Percentiles rank a stretch among this genome's conserved stretches.
phyloP scores from a whole-genome alignment of 257 asterid genomes.

The Eucommia ulmoides region DNA sequence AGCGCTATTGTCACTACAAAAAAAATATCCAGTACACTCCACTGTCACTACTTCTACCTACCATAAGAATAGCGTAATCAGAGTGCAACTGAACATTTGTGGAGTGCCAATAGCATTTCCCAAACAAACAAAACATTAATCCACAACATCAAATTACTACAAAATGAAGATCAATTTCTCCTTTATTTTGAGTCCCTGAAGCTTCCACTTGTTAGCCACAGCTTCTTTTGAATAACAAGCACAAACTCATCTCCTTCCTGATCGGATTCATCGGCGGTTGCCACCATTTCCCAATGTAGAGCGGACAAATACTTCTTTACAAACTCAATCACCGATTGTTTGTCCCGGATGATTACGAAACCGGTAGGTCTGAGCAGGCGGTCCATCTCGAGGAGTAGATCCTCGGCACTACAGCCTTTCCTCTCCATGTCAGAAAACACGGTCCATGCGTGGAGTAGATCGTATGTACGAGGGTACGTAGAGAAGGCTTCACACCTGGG shows the following conservation, averaged over 20 bases:
- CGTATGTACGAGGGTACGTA: constrained; percentile 91
- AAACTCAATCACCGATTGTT: constrained; percentile 61
- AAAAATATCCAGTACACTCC: no score
- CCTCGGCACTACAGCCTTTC: constrained; percentile 95
- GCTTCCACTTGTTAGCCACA: constrained; percentile 87
- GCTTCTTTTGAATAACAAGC: constrained; percentile 61
- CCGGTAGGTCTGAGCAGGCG: constrained; percentile 93
- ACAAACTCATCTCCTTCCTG: constrained; percentile 59
- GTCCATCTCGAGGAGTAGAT: constrained; percentile 78
- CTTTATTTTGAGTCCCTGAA: constrained; percentile 56
- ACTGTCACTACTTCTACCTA: no score
- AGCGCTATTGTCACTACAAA: no score
- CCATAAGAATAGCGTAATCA: no score
- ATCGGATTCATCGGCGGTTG: constrained; percentile 37
- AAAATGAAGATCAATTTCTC: no score
- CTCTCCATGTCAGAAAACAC: constrained; percentile 76
- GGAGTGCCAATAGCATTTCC: no score
- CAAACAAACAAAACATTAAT: no score
- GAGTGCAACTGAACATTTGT: no score
- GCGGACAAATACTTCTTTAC: constrained; percentile 67
- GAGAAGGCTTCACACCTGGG: constrained; percentile 98
- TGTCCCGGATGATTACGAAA: constrained; percentile 58
- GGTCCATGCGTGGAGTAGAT: constrained; percentile 83
- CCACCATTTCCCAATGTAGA: constrained; percentile 85
- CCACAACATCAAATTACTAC: no score